These are phyloP conservation scores for Carex sylvatica DNA, from an alignment of 202 grass and related monocot species.

Conservation along the genomic window DNA sequence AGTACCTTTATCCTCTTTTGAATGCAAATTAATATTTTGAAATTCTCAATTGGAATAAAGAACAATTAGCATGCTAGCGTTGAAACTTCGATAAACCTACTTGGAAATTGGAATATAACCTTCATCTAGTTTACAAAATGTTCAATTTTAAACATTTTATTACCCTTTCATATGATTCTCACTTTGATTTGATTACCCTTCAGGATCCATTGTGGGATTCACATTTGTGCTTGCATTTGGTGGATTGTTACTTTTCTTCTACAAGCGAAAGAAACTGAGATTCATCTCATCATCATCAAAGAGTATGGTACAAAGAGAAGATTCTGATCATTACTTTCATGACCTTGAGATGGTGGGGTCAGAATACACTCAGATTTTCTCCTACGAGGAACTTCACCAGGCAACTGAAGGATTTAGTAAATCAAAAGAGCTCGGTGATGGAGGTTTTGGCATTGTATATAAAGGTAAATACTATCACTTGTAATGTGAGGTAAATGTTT, in stretches of 20 bases:
- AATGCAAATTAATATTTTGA: not conserved
- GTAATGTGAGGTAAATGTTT: not conserved
- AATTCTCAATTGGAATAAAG: not conserved
- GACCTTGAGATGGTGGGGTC: slow-evolving; percentile 46
- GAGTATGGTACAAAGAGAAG: slow-evolving; percentile 10
- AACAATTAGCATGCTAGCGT: too few relatives aligned
- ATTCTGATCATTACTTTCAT: slow-evolving; percentile 41
- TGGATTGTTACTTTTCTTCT: not conserved
- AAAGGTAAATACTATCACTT: slow-evolving; percentile 41
- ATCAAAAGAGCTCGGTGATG: slow-evolving; percentile 71
- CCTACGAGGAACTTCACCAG: slow-evolving; percentile 63
- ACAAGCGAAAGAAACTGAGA: slow-evolving; percentile 37
- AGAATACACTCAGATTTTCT: slow-evolving; percentile 49
- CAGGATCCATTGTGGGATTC: not conserved
- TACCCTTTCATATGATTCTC: not conserved
- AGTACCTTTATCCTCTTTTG: too few relatives aligned
- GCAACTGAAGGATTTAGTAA: slow-evolving; percentile 68
- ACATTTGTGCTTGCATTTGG: not conserved
- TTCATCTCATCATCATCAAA: not conserved
- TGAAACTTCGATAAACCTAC: not conserved
- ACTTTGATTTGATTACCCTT: not conserved
- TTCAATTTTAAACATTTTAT: not conserved
- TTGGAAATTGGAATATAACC: not conserved
- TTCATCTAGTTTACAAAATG: not conserved
- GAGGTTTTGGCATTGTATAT: slow-evolving; percentile 85